A percentile compares a stretch with the other conserved stretches of the same genome.
Conservation (phyloP, 75 land plant genomes). For the Larix kaempferi region DNA sequence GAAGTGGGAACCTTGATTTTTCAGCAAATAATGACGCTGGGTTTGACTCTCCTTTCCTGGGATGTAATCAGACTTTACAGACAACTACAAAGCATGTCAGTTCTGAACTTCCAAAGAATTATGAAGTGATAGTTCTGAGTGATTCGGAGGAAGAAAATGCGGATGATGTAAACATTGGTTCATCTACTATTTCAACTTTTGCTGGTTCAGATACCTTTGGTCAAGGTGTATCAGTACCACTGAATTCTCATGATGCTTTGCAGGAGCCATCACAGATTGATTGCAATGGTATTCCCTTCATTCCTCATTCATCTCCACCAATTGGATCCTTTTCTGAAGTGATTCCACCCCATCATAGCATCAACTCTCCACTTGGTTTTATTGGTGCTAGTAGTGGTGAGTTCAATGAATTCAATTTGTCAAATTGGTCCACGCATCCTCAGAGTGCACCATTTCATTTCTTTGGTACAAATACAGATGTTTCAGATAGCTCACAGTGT, state of each 20-base stretch:
- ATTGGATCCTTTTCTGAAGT: slow-evolving; percentile 31
- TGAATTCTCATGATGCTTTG: slow-evolving; percentile 16
- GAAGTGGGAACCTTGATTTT: slow-evolving; percentile 39
- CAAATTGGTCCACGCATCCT: slow-evolving; percentile 28
- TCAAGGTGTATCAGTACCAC: slow-evolving; percentile 6
- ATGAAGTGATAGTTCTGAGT: slow-evolving; percentile 88
- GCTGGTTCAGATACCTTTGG: slow-evolving; percentile 18
- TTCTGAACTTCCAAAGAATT: slow-evolving; percentile 23
- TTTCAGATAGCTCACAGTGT: slow-evolving; percentile 31
- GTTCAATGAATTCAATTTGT: slow-evolving; percentile 35
- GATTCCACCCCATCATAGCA: slow-evolving; percentile 16
- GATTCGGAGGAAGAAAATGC: slow-evolving; percentile 83
- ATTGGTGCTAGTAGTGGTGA: slow-evolving; percentile 39
- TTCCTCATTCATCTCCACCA: slow-evolving; percentile 19
- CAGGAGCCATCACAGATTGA: slow-evolving; percentile 19
- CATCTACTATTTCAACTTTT: slow-evolving; percentile 30
- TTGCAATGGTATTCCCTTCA: slow-evolving; percentile 20
- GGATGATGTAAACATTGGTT: slow-evolving; percentile 25
- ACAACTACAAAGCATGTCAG: slow-evolving; percentile 16
- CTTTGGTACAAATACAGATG: slow-evolving; percentile 54
- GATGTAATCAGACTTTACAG: slow-evolving; percentile 25
- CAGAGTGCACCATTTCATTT: slow-evolving; percentile 38
- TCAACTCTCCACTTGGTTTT: slow-evolving; percentile 29
- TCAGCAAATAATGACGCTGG: slow-evolving; percentile 48
- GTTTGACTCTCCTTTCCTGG: slow-evolving; percentile 38